Percentiles rank a stretch among this genome's conserved stretches.
These are phyloP conservation scores for Senecio squalidus DNA, from an alignment of 140 eudicot species.

Conservation along the genomic window DNA sequence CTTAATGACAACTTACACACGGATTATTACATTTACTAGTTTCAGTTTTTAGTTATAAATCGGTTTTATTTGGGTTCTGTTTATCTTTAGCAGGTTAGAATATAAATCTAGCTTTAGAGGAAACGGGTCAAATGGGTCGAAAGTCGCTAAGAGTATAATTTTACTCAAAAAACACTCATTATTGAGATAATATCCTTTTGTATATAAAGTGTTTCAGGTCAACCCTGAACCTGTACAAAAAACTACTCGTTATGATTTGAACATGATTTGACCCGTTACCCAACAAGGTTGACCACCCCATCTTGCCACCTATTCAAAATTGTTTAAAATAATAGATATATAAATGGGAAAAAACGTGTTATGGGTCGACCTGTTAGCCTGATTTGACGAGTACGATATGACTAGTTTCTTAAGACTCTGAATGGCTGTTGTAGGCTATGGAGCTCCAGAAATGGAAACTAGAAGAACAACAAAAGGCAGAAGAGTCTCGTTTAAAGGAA, in stretches of 20 bases:
- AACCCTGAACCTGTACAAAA: neutral
- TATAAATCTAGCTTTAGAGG: neutral
- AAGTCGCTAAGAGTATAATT: neutral
- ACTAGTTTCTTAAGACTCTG: neutral
- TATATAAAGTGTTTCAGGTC: neutral
- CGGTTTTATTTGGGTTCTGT: neutral
- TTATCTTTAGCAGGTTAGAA: neutral
- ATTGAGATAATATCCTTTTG: neutral
- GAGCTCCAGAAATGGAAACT: constrained; percentile 84
- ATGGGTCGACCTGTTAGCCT: neutral
- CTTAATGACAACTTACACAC: neutral
- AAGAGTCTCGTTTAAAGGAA: constrained; percentile 51
- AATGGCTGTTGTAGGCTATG: constrained; percentile 42
- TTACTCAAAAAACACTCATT: neutral
- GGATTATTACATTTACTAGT: neutral
- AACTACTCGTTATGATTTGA: neutral
- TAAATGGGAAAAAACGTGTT: neutral
- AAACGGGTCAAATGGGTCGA: neutral
- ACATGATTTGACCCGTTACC: neutral
- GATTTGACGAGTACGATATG: neutral
- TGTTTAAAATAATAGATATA: neutral
- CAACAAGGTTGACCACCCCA: neutral
- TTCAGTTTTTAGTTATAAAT: neutral
- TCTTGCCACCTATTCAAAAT: neutral
- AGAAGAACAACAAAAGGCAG: constrained; percentile 61